Evolutionary conservation across 768 basidiomycete genomes (phyloP), one percentile per base, ranked within the genome.

Genomic region (Omphalotus guepiniiformis): DNA sequence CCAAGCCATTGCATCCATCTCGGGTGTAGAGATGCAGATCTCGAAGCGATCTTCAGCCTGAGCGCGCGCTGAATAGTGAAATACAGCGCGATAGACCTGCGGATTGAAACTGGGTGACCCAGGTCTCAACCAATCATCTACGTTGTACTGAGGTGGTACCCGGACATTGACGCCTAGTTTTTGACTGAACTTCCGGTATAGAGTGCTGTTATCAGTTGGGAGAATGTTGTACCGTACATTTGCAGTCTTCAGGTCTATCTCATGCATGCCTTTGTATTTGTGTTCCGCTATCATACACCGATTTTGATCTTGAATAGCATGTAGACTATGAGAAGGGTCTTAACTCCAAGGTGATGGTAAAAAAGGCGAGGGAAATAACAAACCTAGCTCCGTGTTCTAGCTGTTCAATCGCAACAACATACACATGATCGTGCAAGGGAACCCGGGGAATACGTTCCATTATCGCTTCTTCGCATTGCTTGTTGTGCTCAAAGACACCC

Each of bases 361-460:
- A n/a, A n/a, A n/a, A n/a, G n/a, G n/a, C n/a, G n/a, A n/a, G n/a
- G n/a, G n/a, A n/a, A n/a, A n/a, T n/a, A n/a, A n/a, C 40, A 11
- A 15, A 27, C 54, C 49, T 51, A 16, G 50, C 53, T 6, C 58
- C 59, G 26, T 35, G 37, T 22, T 47, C 34, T 2, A 61, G 49
- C 22, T 59, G 58, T 9, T 48, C 44, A 15, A 55, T 13, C n/a
- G 54, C 49, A 46, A 54, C 40, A 35, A 58, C 54, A 28, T 58
- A 54, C 13, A 70, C 67, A 48, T 60, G 57, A 4, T 52, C 52
- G 53, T 69, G 67, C 4, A 70, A 42, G 9, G 68, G 67, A 15
- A 67, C 45, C 2, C 53, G 11, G 0, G 67, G 69, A 7, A 54
- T 15, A 1, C 59, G 45, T 4, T 21, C 36, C 26, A 65, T 39